A percentile compares a stretch with the other conserved stretches of the same genome.
These are phyloP conservation scores for Hypoxylon intermedium DNA, from an alignment of 495 filamentous ascomycete species.

Conservation along the genomic window DNA sequence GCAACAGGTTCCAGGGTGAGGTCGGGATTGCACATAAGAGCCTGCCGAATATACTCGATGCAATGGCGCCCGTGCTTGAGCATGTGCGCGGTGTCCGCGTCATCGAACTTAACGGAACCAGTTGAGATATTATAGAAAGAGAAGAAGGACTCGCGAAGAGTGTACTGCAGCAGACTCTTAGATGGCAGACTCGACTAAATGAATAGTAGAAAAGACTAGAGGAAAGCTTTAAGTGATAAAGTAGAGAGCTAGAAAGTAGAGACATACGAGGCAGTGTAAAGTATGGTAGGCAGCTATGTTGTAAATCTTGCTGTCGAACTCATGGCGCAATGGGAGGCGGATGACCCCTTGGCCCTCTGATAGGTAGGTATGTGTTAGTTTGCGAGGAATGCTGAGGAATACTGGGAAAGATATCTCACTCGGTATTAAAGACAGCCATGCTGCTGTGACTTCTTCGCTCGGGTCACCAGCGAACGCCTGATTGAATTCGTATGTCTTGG, in stretches of 20 bases:
- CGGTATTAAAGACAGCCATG: neutral
- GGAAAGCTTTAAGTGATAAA: too few species aligned
- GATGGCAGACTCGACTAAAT: neutral
- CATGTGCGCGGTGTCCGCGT: neutral
- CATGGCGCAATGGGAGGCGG: neutral
- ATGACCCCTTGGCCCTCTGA: neutral
- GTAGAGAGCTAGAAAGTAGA: neutral
- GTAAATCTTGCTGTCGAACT: neutral
- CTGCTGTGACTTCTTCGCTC: neutral
- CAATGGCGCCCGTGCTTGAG: constrained; percentile 23
- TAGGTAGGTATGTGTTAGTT: neutral
- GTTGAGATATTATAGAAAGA: neutral
- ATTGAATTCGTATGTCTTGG: neutral
- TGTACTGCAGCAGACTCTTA: neutral
- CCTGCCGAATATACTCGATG: constrained; percentile 37
- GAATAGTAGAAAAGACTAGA: too few species aligned
- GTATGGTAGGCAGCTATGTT: neutral
- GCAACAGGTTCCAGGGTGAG: neutral
- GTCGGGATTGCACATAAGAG: constrained; percentile 33
- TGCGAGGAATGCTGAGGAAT: too few species aligned
- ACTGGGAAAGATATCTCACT: neutral
- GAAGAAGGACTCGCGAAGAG: neutral
- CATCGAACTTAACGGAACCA: neutral
- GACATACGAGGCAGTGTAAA: neutral
- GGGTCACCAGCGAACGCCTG: neutral